Evolutionary conservation across 1,139 yeast species (phyloP).

Genomic region (Yamadazyma trypodendri): DNA sequence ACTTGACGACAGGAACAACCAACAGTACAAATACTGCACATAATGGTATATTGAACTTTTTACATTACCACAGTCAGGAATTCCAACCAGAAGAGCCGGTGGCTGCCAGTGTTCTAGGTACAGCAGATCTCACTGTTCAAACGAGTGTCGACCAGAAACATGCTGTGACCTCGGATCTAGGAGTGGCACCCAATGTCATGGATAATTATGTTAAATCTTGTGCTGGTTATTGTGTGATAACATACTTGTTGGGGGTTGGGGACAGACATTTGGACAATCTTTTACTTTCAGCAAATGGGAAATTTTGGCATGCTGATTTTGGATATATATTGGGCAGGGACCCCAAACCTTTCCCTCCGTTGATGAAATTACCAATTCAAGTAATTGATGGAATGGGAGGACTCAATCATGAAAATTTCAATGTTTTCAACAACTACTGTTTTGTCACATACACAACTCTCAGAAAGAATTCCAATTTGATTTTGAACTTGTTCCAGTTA

Average conservation of each 20-base stretch:
- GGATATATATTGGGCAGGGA: constrained; percentile 96
- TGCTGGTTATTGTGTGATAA: constrained; percentile 97
- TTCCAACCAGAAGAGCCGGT: constrained; percentile 26
- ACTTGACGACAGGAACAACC: constrained; percentile 19
- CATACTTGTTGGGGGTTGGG: constrained; percentile 93
- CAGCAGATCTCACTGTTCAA: constrained; percentile 8
- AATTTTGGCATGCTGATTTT: constrained; percentile 95
- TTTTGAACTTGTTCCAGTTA: constrained; percentile 84
- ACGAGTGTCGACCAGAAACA: constrained; percentile 21
- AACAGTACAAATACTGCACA: constrained; percentile 4
- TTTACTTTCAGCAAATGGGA: constrained; percentile 69
- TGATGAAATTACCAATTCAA: constrained; percentile 96
- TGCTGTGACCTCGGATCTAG: constrained; percentile 54
- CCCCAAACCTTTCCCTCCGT: constrained; percentile 97
- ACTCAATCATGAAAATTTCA: constrained; percentile 76
- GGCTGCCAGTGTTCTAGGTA: constrained; percentile 27
- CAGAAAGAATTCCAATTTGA: constrained; percentile 84
- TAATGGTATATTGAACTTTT: constrained; percentile 66
- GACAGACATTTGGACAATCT: constrained; percentile 94
- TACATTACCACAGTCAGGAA: constrained; percentile 63
- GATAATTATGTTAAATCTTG: constrained; percentile 93
- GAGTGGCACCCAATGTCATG: constrained; percentile 76
- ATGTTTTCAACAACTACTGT: constrained; percentile 86
- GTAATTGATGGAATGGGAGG: constrained; percentile 99
- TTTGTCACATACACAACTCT: constrained; percentile 91